These are phyloP conservation scores for Macrolepiota dolichaula DNA, from an alignment of 768 basidiomycete genomes.

Conservation along the genomic window DNA sequence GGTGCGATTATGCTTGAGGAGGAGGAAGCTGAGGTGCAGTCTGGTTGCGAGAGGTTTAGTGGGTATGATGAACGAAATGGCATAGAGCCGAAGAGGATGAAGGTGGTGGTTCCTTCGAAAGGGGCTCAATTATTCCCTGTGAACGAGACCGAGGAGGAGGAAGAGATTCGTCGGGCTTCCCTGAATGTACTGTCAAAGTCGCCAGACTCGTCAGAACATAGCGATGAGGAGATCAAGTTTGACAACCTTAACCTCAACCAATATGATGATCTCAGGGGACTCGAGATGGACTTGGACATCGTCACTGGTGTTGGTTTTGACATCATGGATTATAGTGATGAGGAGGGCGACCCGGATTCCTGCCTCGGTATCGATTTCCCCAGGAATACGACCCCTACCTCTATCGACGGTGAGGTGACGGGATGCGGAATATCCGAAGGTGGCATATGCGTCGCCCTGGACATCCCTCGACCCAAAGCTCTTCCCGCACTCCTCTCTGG, in stretches of 20 bases:
- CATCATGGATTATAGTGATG: conserved; percentile 10
- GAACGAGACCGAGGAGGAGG: conserved; percentile 33
- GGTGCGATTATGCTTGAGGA: conserved; percentile 9
- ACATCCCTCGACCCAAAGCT: conserved; percentile 3
- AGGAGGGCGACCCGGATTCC: background rate
- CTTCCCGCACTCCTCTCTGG: background rate
- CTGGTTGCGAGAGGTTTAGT: conserved; percentile 3
- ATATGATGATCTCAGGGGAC: conserved; percentile 12
- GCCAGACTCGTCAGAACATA: conserved; percentile 10
- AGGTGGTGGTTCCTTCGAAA: conserved; percentile 1
- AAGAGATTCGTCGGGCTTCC: background rate
- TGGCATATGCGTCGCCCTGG: conserved; percentile 7
- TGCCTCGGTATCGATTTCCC: background rate
- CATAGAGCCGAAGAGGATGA: conserved; percentile 3
- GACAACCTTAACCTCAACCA: conserved; percentile 4
- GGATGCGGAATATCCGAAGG: conserved; percentile 2
- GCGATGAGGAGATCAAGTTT: conserved; percentile 16
- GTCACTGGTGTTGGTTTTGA: conserved; percentile 9
- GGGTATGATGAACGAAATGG: conserved; percentile 12
- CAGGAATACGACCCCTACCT: background rate
- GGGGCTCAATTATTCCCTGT: conserved; percentile 33
- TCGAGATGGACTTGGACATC: conserved; percentile 10
- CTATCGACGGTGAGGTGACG: background rate
- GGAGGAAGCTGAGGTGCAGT: conserved; percentile 4
- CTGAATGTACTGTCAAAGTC: background rate